Evolutionary conservation across 2,329 filamentous ascomycete genomes (phyloP), one percentile per base, ranked within the genome.

Genomic region (Ceratocystis colombiana): DNA sequence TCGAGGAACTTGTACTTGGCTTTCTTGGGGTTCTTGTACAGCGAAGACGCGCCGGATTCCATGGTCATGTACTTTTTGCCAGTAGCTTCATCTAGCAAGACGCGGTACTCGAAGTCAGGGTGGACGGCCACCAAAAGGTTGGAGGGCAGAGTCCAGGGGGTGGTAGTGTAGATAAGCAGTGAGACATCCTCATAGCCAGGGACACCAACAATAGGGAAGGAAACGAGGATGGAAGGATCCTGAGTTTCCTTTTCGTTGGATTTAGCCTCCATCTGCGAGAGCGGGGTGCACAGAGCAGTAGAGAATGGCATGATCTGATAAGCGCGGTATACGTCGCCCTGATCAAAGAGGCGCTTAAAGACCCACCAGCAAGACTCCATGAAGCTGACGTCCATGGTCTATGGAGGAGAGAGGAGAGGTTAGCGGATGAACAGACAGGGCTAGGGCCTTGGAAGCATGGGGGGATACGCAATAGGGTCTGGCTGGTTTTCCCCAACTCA

Each of bases 331-430:
- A 90, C 86, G 61, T 84, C 77, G 64, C 82, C 85, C 74, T 89
- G 89, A 70, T 88, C 85, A 72, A 85, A 88, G 22, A 90, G 78
- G 71, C 87, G 82, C 75, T 88, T 88, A 77, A 89, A 89, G 22
- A 89, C 84, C 87, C 87, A 90, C 88, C 88, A 90, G 68, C 86
- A 82, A 0, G 84, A 85, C 77, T 90, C 88, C 88, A 90, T 90
- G 75, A 88, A 90, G 22, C 79, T 82, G 10, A 83, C 79, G 73
- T 90, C 84, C 86, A 90, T 89, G 8, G 87, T 88, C 83, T 84
- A 70, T 30, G 7, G 48, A 22, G 25, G 17, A 46, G 10, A 25
- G 64, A 15, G 15, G 22, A 37, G 1, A 46, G 20, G 45, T 41
- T 48, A 59, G 20, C 17, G 12, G 48, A n/a, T 28, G 22, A 22